A percentile compares a stretch with the other conserved stretches of the same genome.
Evolutionary conservation across 1,284 basidiomycete genomes (phyloP).

Genomic region (Leucocoprinus gongylophorus): DNA sequence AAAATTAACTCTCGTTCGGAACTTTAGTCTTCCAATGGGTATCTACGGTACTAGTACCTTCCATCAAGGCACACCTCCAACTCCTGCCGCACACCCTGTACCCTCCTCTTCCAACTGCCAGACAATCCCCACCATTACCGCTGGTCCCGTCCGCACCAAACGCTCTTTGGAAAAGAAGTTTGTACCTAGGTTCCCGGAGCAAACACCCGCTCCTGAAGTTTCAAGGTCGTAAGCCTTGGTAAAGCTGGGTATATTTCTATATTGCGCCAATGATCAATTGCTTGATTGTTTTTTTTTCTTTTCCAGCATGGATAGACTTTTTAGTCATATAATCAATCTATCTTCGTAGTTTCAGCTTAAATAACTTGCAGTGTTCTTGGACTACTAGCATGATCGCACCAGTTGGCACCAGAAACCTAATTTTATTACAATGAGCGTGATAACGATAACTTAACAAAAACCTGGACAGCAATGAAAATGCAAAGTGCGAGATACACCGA

Average conservation of each 20-base stretch:
- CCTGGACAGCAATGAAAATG: too few species aligned
- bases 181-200: slow-evolving; percentile 2
- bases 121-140: slow-evolving; percentile 37
- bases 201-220: slow-evolving; percentile 2
- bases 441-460: too few species aligned
- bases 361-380: too few species aligned
- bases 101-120: slow-evolving; percentile 42
- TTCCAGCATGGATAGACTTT: neutral
- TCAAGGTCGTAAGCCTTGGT: neutral
- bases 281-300: neutral
- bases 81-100: slow-evolving; percentile 44
- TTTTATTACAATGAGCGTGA: too few species aligned
- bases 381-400: too few species aligned
- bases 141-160: neutral
- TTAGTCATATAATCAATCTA: too few species aligned
- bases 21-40: slow-evolving; percentile 46
- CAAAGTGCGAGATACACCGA: too few species aligned
- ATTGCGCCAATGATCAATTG: too few species aligned
- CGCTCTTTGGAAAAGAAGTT: slow-evolving; percentile 7
- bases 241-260: neutral
- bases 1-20: slow-evolving; percentile 9
- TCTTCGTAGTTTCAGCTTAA: too few species aligned
- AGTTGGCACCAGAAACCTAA: too few species aligned
- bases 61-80: slow-evolving; percentile 47
- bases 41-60: slow-evolving; percentile 56